phyloP scores from a whole-genome alignment of 225 moss, liverwort and hornwort species.

The Takakia lepidozioides region DNA sequence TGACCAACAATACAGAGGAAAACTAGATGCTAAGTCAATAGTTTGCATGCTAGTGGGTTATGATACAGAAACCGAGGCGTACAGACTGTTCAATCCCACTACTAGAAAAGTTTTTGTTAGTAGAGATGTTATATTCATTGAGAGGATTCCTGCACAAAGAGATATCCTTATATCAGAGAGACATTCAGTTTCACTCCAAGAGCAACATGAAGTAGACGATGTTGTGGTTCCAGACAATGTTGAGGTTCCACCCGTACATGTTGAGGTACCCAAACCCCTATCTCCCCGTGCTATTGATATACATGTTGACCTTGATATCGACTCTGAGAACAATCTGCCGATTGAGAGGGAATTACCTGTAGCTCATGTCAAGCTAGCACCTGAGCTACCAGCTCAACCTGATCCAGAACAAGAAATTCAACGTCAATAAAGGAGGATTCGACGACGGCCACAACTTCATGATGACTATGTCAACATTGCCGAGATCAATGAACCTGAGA shows the following conservation, averaged over 20 bases:
- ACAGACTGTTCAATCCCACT: slow-evolving; percentile 2
- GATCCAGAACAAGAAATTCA: not conserved
- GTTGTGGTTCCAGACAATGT: no score
- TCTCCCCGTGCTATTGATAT: not conserved
- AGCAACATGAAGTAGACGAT: not conserved
- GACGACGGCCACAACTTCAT: not conserved
- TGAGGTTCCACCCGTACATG: no score
- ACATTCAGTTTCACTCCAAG: not conserved
- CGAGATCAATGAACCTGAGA: not conserved
- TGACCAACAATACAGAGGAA: not conserved
- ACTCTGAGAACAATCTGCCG: not conserved
- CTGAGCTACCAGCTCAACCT: no score
- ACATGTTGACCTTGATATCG: no score
- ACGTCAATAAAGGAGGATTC: not conserved
- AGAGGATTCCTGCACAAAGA: not conserved
- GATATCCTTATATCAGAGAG: not conserved
- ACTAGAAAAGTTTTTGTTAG: not conserved
- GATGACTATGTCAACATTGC: not conserved
- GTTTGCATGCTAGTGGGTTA: not conserved
- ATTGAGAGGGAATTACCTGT: not conserved
- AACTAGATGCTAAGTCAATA: not conserved
- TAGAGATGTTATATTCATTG: not conserved
- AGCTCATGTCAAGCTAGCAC: not conserved
- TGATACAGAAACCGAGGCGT: not conserved
- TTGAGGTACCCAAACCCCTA: no score